Evolutionary conservation across 1,284 basidiomycete species (phyloP).

Genomic region (Trametes polyzona): DNA sequence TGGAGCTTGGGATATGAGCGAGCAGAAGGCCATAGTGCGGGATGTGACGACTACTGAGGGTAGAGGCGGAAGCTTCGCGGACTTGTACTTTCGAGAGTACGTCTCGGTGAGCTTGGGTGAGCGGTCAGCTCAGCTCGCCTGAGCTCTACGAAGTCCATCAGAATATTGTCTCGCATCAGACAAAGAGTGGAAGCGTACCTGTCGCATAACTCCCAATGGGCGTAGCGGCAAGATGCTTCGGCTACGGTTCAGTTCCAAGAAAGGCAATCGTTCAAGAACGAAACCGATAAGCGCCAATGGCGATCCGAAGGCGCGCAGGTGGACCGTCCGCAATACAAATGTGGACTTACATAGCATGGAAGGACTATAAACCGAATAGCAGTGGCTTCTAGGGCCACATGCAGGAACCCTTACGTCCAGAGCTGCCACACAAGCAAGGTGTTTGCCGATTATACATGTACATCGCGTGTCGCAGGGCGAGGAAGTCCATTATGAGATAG

Average conservation of each 20-base stretch:
- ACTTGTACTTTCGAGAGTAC: not conserved
- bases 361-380: not conserved
- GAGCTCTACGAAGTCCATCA: not conserved
- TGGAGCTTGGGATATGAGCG: not conserved
- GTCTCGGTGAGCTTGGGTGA: no score
- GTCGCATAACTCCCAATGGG: not conserved
- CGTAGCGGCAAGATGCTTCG: not conserved
- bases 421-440: not conserved
- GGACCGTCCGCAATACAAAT: not conserved
- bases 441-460: not conserved
- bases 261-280: constrained; percentile 27
- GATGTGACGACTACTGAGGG: not conserved
- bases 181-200: not conserved
- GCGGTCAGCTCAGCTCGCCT: no score
- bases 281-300: constrained; percentile 2
- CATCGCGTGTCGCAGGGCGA: not conserved
- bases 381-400: not conserved
- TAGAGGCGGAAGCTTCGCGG: not conserved
- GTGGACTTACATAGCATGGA: not conserved
- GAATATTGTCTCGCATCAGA: not conserved
- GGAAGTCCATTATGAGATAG: constrained; percentile 12
- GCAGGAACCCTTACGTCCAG: not conserved
- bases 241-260: not conserved
- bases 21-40: not conserved
- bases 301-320: not conserved